Conservation (phyloP, 768 basidiomycete genomes). For the Phylloporus rhodoxanthus region DNA sequence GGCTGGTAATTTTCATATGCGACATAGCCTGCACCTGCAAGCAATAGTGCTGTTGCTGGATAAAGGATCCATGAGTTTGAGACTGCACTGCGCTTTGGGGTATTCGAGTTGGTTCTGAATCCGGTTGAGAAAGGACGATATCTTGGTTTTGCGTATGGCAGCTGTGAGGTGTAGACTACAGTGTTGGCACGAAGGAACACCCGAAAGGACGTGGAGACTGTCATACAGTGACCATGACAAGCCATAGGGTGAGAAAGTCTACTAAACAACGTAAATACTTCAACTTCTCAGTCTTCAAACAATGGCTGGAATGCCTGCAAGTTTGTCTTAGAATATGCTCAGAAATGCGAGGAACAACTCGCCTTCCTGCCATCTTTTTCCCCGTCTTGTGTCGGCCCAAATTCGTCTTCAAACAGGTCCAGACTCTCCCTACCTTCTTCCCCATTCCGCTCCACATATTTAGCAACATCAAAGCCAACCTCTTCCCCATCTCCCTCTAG, state of each 20-base stretch:
- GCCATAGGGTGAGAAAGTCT: conserved; percentile 12
- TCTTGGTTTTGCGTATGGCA: conserved; percentile 3
- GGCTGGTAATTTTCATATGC: conserved; percentile 69
- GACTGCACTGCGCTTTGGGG: neutral
- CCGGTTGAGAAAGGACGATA: conserved; percentile 10
- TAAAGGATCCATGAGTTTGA: conserved; percentile 23
- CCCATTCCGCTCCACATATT: neutral
- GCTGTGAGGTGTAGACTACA: conserved; percentile 1
- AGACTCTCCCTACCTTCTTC: conserved; percentile 21
- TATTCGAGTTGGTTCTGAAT: neutral
- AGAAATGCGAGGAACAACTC: neutral
- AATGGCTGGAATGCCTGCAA: conserved; percentile 28
- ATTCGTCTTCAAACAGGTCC: conserved; percentile 30
- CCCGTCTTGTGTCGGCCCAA: conserved; percentile 29
- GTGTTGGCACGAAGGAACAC: conserved; percentile 2
- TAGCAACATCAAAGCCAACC: conserved; percentile 22
- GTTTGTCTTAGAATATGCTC: neutral
- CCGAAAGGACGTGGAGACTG: conserved; percentile 10
- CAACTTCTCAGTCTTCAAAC: conserved; percentile 27
- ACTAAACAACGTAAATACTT: neutral
- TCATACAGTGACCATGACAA: conserved; percentile 9
- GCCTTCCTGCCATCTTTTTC: conserved; percentile 24
- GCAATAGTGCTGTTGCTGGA: conserved; percentile 18
- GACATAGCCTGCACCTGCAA: conserved; percentile 31
- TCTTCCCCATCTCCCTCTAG: conserved; percentile 33